Percentiles rank a stretch among this genome's conserved stretches.
These are phyloP conservation scores for Ambrosiella xylebori DNA, from an alignment of 2,329 filamentous ascomycete genomes.

Conservation along the genomic window DNA sequence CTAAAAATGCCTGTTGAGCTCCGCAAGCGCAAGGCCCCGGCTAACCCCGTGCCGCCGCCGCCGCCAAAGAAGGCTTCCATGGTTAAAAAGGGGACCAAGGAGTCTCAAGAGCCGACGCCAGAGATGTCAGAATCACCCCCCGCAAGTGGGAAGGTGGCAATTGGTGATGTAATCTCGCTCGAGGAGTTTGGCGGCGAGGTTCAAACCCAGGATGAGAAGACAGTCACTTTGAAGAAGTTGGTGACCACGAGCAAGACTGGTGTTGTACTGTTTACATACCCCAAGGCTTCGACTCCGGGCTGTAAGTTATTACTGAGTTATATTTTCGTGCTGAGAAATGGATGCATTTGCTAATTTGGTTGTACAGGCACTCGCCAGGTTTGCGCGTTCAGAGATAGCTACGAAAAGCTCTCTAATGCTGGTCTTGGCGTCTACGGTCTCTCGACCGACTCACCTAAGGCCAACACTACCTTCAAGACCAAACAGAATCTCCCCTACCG, in stretches of 20 bases:
- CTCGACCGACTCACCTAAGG: slow-evolving; percentile 70
- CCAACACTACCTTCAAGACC: slow-evolving; percentile 81
- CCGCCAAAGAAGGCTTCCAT: slow-evolving; percentile 22
- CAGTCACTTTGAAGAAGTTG: slow-evolving; percentile 63
- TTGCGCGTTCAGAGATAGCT: slow-evolving; percentile 80
- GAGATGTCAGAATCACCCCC: background rate
- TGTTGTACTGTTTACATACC: slow-evolving; percentile 88
- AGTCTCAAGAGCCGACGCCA: background rate
- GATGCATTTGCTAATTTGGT: slow-evolving; percentile 3
- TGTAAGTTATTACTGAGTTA: slow-evolving; percentile 42
- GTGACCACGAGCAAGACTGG: slow-evolving; percentile 70
- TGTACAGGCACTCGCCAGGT: slow-evolving; percentile 71
- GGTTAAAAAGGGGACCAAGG: slow-evolving; percentile 18
- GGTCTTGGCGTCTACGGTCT: slow-evolving; percentile 83
- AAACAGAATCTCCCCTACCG: slow-evolving; percentile 83
- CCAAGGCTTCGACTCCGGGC: slow-evolving; percentile 81
- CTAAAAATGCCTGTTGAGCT: slow-evolving; percentile 37
- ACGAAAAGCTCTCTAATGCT: slow-evolving; percentile 55
- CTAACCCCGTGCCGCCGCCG: slow-evolving; percentile 27
- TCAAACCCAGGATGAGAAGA: slow-evolving; percentile 67
- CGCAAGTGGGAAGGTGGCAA: slow-evolving; percentile 18
- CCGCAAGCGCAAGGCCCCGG: slow-evolving; percentile 43
- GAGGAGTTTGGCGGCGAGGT: slow-evolving; percentile 53
- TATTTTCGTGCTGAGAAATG: background rate
- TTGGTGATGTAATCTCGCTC: slow-evolving; percentile 38